Evolutionary conservation across 1,284 basidiomycete genomes (phyloP), one percentile per base, ranked within the genome.

Genomic region (Phaffia rhodozyma): DNA sequence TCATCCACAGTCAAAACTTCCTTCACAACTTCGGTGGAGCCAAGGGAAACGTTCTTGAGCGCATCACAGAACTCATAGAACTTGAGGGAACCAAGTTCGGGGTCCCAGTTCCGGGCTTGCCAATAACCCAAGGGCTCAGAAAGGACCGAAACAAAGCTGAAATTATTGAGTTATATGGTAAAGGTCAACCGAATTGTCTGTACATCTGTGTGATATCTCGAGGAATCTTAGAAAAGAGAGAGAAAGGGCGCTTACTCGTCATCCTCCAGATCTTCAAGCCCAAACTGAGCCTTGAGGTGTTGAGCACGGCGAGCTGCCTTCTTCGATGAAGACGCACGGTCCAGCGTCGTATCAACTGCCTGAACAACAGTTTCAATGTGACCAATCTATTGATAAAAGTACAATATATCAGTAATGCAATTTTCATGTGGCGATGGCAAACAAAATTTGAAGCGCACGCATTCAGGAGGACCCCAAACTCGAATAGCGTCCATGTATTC

Each of bases 401-500:
- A 27, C 3, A 59, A 25, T 6, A 34, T 52, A 43, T 20, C 20
- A 52, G 34, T 5, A 16, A 48, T 51, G 5, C 32, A 5, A n/a
- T 16, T 13, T 2, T 23, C 49, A 29, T 18, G 43, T 13, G 13
- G 1, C n/a, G 11, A 30, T 13, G 34, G 34, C 27, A 13, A 51
- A 25, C n/a, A 18, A 43, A 48, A 55, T 4, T 18, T 25, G 43
- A 20, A 32, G 50, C 57, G 11, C 54, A 69, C 68, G 72, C 92
- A 96, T 43, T 78, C 80, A 0, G 81, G 78, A 68, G 87, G 83
- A 0, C 86, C 89, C 32, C 86, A 86, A 27, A 79, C 78, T 51
- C 88, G 83, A 70, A 96, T 90, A 54, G 91, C 81, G 61, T 92
- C 90, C 79, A 85, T 86, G 76, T 94, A 96, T 75, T 79, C 70